Base-by-base conservation (phyloP, 2,329 filamentous ascomycete species). In the Scedosporium minutisporum region DNA sequence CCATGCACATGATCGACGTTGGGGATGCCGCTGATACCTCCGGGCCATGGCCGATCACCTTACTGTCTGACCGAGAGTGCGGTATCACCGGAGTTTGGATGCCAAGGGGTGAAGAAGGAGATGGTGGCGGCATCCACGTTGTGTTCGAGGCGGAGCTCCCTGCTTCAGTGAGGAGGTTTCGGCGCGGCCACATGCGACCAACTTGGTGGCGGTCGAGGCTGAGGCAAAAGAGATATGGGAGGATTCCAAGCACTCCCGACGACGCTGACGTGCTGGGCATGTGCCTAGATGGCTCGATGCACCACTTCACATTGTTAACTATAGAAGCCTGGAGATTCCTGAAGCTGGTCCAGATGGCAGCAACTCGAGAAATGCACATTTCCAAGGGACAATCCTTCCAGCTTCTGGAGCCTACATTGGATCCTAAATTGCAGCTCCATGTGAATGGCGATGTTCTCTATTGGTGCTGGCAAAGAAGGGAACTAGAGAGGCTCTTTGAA, bases 291-390 rank as follows among this genome's bases (percentile, higher is more conserved):
- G 90, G 90, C 1, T 85, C 87, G 0, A 69, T 93, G 25, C 84
- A 84, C 65, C 83, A 88, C 63, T 88, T 97, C 67, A 82, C 82
- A 1, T 75, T 93, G 14, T 75, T 97, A 0, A 76, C 80, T 9
- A 69, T 81, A 18, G 73, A 82, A 2, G 81, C 87, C 6, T 89
- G 88, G 84, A 80, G 81, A 6, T 77, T 96, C 3, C 78, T 97
- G 4, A 81, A 82, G 63, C 85, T 93, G 65, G 71, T 97, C 1
- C 87, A 96, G 69, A 87, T 88, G 64, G 71, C 96, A 58, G 85
- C 84, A 29, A 72, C 80, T 16, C 44, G 59, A 18, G 27, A 33
- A 55, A n/a, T 14, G 12, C 6, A 55, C 29, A 27, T 14, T 25
- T 16, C 46, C 27, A 6, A 29, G 3, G 16, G 6, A 14, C 14